Percentiles rank a stretch among this genome's conserved stretches.
phyloP scores from a whole-genome alignment of 768 basidiomycete genomes.

The Suillus fuscotomentosus region DNA sequence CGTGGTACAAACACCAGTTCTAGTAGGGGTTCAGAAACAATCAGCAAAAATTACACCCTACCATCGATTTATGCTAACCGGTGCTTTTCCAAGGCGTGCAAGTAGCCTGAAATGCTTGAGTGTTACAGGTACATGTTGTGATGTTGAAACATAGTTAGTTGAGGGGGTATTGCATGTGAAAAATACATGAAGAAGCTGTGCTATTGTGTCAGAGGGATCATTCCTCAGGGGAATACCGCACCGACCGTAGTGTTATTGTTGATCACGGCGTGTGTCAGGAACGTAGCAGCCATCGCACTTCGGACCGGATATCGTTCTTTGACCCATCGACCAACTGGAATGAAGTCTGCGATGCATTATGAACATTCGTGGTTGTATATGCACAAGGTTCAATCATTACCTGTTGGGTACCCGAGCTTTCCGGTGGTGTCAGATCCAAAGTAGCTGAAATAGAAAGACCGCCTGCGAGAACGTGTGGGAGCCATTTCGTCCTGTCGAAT shows the following conservation, averaged over 20 bases:
- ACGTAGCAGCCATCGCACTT: conserved; percentile 60
- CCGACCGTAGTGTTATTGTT: conserved; percentile 52
- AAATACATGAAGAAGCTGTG: conserved; percentile 49
- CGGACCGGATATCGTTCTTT: conserved; percentile 53
- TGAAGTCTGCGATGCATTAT: conserved; percentile 42
- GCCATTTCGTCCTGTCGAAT: conserved; percentile 71
- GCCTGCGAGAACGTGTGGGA: conserved; percentile 55
- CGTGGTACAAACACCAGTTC: conserved; percentile 54
- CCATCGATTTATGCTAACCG: conserved; percentile 41
- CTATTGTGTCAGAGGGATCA: background rate
- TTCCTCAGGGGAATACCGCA: background rate
- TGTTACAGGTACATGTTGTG: conserved; percentile 60
- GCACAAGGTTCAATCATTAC: conserved; percentile 36
- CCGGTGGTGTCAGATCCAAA: conserved; percentile 39
- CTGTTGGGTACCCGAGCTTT: conserved; percentile 58
- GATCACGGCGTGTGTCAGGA: conserved; percentile 71
- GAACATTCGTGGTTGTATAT: background rate
- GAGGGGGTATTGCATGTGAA: conserved; percentile 28
- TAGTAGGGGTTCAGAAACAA: conserved; percentile 22
- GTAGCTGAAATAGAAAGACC: conserved; percentile 48
- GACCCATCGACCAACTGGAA: conserved; percentile 61
- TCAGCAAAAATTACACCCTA: background rate
- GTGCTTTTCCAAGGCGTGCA: conserved; percentile 60
- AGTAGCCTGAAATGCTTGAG: conserved; percentile 77
- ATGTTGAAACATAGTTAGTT: conserved; percentile 17